Percentiles rank a stretch among this genome's conserved stretches.
phyloP scores from a whole-genome alignment of 495 filamentous ascomycete genomes.

The Viridothelium virens region DNA sequence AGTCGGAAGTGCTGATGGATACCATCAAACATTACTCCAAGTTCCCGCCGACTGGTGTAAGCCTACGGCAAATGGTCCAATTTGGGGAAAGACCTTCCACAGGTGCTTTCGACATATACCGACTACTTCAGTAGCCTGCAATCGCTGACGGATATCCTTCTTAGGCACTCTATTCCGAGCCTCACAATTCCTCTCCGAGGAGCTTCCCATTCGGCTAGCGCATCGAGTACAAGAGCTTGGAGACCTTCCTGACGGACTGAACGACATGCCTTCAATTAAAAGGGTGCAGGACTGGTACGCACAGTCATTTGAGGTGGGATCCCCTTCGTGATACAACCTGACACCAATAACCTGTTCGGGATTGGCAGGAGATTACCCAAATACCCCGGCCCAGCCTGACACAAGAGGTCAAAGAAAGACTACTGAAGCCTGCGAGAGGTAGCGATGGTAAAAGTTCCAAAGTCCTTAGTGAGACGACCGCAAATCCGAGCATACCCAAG shows the following conservation, averaged over 20 bases:
- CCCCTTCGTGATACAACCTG: neutral
- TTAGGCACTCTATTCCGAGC: constrained; percentile 91
- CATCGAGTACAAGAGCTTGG: constrained; percentile 91
- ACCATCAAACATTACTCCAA: constrained; percentile 97
- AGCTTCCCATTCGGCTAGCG: constrained; percentile 91
- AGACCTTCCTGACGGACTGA: constrained; percentile 90
- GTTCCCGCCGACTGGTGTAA: constrained; percentile 96
- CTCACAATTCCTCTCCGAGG: constrained; percentile 96
- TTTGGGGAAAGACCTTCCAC: constrained; percentile 87
- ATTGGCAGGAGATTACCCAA: constrained; percentile 73
- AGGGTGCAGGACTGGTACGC: constrained; percentile 97
- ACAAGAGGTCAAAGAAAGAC: constrained; percentile 66
- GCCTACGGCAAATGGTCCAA: constrained; percentile 96
- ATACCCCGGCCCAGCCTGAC: constrained; percentile 68
- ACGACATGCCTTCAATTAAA: constrained; percentile 95
- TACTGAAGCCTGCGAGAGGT: constrained; percentile 63
- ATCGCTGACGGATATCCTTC: constrained; percentile 14
- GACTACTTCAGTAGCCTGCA: constrained; percentile 21
- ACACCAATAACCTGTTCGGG: constrained; percentile 2
- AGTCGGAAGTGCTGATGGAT: constrained; percentile 83
- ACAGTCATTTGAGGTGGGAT: constrained; percentile 90
- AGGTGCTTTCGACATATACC: constrained; percentile 45
- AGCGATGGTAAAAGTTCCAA: constrained; percentile 48
- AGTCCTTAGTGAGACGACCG: constrained; percentile 70
- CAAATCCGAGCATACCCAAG: constrained; percentile 80